Evolutionary conservation across 1,139 yeast species (phyloP).

Genomic region (Trichomonascaceae sp.): DNA sequence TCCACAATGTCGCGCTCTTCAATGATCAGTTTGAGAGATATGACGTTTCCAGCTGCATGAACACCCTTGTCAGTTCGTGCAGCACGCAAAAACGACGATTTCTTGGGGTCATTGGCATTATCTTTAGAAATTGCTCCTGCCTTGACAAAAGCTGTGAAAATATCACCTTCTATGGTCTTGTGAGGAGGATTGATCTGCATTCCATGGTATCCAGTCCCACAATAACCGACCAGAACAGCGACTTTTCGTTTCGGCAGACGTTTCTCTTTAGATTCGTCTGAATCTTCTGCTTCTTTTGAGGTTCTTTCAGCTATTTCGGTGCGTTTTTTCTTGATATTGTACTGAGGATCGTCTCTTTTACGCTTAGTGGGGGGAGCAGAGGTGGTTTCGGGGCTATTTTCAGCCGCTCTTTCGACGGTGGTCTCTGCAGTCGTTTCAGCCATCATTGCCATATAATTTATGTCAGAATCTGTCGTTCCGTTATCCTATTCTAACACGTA

Average conservation of each 20-base stretch:
- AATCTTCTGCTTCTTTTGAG: background rate
- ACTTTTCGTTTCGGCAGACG: constrained; percentile 80
- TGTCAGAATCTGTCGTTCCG: no score
- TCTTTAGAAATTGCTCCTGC: constrained; percentile 91
- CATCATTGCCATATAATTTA: no score
- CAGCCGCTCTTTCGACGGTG: background rate
- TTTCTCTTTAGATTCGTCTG: constrained; percentile 36
- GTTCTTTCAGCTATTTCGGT: constrained; percentile 5
- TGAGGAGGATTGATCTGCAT: constrained; percentile 93
- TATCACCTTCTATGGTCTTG: constrained; percentile 86
- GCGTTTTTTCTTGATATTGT: constrained; percentile 5
- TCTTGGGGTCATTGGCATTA: constrained; percentile 84
- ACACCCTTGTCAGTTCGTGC: constrained; percentile 99
- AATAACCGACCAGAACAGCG: constrained; percentile 89
- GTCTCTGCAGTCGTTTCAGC: background rate
- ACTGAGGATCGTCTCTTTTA: constrained; percentile 2
- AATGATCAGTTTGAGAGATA: constrained; percentile 79
- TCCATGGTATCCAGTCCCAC: constrained; percentile 98
- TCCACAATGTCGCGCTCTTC: constrained; percentile 75
- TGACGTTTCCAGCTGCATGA: constrained; percentile 96
- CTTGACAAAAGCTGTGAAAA: constrained; percentile 74
- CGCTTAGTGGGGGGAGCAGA: background rate
- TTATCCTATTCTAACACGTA: no score
- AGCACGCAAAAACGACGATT: constrained; percentile 88
- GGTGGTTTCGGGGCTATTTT: background rate